Conservation (phyloP, 306 rosid genomes). For the Lathyrus aphaca region DNA sequence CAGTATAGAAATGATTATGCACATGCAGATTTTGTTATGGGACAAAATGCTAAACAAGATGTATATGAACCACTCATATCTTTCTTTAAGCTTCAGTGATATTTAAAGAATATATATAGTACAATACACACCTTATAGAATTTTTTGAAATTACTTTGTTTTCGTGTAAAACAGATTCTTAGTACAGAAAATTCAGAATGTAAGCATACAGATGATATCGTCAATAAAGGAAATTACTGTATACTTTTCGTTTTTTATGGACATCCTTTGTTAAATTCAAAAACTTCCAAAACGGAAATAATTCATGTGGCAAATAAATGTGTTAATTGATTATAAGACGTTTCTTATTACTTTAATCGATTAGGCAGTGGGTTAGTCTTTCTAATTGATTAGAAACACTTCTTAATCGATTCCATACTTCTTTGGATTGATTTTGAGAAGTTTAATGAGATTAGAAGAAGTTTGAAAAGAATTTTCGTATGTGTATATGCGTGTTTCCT, state of each 20-base stretch:
- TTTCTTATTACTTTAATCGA: no score
- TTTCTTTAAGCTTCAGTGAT: slow-evolving; percentile 66
- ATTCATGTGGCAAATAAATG: no score
- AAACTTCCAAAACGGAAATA: no score
- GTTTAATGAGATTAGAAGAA: no score
- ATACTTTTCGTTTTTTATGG: slow-evolving; percentile 3
- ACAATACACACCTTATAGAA: slow-evolving; percentile 20
- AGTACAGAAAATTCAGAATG: slow-evolving; percentile 37
- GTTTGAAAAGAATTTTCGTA: no score
- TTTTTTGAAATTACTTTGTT: slow-evolving; percentile 21
- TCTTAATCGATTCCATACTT: no score
- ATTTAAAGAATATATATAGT: slow-evolving; percentile 14
- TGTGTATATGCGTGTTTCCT: no score
- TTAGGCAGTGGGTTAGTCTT: no score
- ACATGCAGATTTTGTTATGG: slow-evolving; percentile 84
- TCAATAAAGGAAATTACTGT: slow-evolving; percentile 25
- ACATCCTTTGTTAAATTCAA: background rate
- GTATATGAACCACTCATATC: slow-evolving; percentile 74
- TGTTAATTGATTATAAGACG: no score
- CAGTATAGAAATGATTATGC: slow-evolving; percentile 74
- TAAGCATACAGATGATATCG: slow-evolving; percentile 29
- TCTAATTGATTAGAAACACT: no score
- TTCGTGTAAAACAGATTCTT: slow-evolving; percentile 23
- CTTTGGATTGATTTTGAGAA: no score
- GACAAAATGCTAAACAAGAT: slow-evolving; percentile 62